Conservation (phyloP, 2,329 filamentous ascomycete genomes). For the Xylogone sp. region DNA sequence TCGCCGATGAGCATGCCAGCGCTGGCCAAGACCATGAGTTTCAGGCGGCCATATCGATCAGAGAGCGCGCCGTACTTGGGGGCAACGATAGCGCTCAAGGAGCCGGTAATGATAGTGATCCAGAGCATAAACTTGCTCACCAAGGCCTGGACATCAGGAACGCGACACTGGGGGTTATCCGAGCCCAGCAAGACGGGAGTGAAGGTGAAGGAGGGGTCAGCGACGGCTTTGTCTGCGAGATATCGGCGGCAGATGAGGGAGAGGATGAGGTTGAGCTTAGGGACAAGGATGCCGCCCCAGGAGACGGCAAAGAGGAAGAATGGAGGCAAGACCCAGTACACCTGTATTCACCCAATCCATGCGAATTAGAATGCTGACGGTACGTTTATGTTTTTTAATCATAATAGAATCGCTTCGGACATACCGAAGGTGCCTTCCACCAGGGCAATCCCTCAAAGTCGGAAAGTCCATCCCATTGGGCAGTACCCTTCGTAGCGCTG, state of each 20-base stretch:
- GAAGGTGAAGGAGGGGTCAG: conserved; percentile 56
- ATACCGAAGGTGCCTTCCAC: conserved; percentile 60
- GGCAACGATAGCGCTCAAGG: conserved; percentile 74
- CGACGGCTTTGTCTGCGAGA: conserved; percentile 61
- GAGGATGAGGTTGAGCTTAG: conserved; percentile 83
- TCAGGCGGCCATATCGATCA: conserved; percentile 79
- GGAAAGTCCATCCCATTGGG: conserved; percentile 43
- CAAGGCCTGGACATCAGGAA: conserved; percentile 71
- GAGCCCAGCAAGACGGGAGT: conserved; percentile 62
- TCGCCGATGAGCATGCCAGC: conserved; percentile 73
- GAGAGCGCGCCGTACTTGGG: conserved; percentile 83
- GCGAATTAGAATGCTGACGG: no score
- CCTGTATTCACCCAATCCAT: conserved; percentile 45
- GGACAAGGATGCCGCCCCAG: conserved; percentile 81
- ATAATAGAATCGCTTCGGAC: conserved; percentile 18
- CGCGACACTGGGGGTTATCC: conserved; percentile 76
- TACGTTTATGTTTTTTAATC: no score
- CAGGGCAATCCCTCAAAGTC: conserved; percentile 61
- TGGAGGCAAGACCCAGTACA: conserved; percentile 79
- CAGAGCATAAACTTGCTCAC: conserved; percentile 77
- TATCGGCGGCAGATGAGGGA: conserved; percentile 81
- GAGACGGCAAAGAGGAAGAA: conserved; percentile 81
- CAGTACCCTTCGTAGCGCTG: not conserved
- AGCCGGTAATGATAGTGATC: conserved; percentile 68
- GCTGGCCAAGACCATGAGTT: conserved; percentile 68